Conservation (phyloP, 192 early-diverging fungal species). For the Backusella psychrophila region DNA sequence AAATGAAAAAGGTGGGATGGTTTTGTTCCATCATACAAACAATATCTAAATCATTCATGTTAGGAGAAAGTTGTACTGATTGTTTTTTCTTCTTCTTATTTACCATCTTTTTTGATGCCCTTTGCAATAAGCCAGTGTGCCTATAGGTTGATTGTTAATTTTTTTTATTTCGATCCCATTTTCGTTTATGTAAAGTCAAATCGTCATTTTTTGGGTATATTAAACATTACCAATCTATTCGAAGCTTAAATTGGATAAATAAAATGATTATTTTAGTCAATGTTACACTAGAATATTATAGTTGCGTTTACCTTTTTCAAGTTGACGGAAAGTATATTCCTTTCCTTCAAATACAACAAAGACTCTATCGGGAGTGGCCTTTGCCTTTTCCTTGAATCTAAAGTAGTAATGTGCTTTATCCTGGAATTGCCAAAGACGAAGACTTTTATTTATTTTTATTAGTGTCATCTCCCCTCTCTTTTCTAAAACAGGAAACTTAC, state of each 20-base stretch:
- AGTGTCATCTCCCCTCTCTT: neutral
- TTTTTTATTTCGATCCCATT: neutral
- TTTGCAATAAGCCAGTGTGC: conserved; percentile 29
- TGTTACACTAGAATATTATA: neutral
- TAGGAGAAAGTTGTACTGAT: too few species aligned
- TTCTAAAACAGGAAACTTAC: conserved; percentile 9
- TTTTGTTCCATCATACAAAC: conserved; percentile 57
- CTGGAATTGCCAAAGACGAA: conserved; percentile 38
- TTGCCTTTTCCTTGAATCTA: conserved; percentile 43
- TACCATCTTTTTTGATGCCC: conserved; percentile 25
- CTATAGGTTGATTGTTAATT: conserved; percentile 2
- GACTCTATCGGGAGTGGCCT: conserved; percentile 39
- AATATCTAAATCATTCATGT: conserved; percentile 28
- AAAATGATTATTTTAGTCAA: neutral
- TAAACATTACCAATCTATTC: conserved; percentile 26
- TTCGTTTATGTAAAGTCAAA: neutral
- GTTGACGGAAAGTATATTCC: conserved; percentile 45
- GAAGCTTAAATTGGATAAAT: conserved; percentile 18
- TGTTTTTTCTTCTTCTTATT: neutral
- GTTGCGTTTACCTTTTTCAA: conserved; percentile 38
- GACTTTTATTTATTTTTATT: neutral
- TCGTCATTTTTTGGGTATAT: neutral
- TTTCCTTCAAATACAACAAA: conserved; percentile 50
- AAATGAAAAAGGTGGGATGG: conserved; percentile 52
- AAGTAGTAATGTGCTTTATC: conserved; percentile 46